Evolutionary conservation across 768 basidiomycete genomes (phyloP), one percentile per base, ranked within the genome.

Genomic region (Amanita phalloides): DNA sequence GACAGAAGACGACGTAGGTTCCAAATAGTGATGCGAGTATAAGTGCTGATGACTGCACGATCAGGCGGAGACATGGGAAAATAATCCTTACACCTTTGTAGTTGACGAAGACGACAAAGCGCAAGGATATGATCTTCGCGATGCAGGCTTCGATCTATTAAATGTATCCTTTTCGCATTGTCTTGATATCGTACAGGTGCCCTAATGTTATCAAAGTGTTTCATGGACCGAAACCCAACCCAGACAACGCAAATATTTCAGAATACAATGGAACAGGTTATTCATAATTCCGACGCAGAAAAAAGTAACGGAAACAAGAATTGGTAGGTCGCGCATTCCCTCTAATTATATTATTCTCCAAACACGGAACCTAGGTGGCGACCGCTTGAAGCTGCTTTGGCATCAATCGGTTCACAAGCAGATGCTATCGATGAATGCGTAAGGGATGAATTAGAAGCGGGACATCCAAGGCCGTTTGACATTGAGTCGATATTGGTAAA

Each of bases 101-200:
- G 85, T 86, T 23, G 91, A 98, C 62, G 94, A 97, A 61, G 91
- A 96, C 49, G 95, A 97, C 54, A 92, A 95, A 55, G 83, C 83
- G 1, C 81, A 87, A 49, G 62, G 74, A 1, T 94, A 92, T 61
- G 89, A 87, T 50, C 76, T 91, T 32, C 77, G 96, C 33, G 78
- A 90, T 2, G 86, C 90, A 3, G 84, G 84, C 3, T 84, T 92
- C 58, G 95, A 97, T 60, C 67, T 97, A 33, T 67, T 95, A 47
- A 75, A 76, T 30, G 94, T 96, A 64, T 47, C 62, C 58, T 11
- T 28, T 55, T 26, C 0, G 30, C 64, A 38, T n/a, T 13, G 20
- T 37, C 10, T 50, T 25, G 17, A 30, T 47, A 33, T 33, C 33
- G 33, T 13, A 33, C 2, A 13, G 1, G 20, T 17, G 36, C 23